These are phyloP conservation scores for Fraxinus dipetala DNA, from an alignment of 305 asterid genomes.

Conservation along the genomic window DNA sequence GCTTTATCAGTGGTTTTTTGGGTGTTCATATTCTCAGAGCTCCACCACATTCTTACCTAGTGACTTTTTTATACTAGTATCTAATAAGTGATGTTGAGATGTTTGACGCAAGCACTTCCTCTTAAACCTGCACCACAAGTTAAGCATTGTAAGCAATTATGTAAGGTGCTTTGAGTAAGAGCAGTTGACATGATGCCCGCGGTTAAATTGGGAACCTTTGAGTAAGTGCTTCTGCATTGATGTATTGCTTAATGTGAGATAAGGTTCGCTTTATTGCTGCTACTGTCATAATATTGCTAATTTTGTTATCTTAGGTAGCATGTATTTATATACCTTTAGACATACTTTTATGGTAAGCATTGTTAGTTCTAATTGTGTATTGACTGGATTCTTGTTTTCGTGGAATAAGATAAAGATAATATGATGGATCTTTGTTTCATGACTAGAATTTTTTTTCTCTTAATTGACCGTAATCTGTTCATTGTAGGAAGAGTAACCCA, in stretches of 20 bases:
- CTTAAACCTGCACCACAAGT: neutral
- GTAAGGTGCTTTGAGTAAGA: neutral
- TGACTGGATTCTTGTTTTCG: neutral
- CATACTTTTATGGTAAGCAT: neutral
- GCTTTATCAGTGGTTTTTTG: neutral
- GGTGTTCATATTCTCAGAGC: neutral
- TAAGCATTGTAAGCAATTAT: neutral
- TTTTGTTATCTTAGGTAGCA: neutral
- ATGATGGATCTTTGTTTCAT: neutral
- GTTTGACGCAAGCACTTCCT: neutral
- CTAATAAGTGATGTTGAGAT: neutral
- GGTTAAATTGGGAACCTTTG: neutral
- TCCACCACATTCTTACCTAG: neutral
- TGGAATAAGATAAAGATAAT: neutral
- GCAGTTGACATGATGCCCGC: neutral
- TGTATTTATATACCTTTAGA: neutral
- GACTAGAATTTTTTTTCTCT: neutral
- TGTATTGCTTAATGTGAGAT: neutral
- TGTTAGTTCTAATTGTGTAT: neutral
- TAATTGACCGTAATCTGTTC: neutral
- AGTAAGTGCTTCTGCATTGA: neutral
- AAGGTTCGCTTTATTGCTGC: neutral
- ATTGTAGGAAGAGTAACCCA: slow-evolving; percentile 59
- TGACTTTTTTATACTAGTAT: neutral
- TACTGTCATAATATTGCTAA: neutral